phyloP scores from a whole-genome alignment of 2,329 filamentous ascomycete species.

The Fusarium sarcochroum region DNA sequence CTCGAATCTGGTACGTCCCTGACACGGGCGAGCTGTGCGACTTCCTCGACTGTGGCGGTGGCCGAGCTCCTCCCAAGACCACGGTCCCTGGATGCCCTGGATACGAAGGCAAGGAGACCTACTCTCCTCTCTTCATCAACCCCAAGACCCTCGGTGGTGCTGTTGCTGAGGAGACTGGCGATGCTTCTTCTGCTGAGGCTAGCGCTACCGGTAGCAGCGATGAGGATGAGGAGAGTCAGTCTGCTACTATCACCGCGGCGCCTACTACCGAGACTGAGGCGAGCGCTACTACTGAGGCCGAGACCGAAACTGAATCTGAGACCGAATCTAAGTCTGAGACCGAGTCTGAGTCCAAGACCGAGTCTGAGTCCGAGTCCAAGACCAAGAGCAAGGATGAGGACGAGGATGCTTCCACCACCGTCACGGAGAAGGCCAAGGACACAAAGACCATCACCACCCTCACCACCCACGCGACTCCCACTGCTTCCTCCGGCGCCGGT shows the following conservation, averaged over 20 bases:
- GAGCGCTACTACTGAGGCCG: slow-evolving; percentile 8
- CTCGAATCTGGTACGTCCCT: slow-evolving; percentile 72
- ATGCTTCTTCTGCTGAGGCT: neutral
- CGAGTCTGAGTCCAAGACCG: slow-evolving; percentile 10
- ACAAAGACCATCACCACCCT: slow-evolving; percentile 27
- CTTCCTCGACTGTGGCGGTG: slow-evolving; percentile 76
- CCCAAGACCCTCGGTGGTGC: slow-evolving; percentile 46
- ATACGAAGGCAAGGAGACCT: slow-evolving; percentile 69
- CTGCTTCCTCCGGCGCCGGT: slow-evolving; percentile 21
- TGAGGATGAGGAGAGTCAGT: slow-evolving; percentile 11
- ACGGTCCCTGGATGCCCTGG: slow-evolving; percentile 71
- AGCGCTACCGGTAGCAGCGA: neutral
- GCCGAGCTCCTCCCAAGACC: slow-evolving; percentile 74
- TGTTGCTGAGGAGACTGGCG: slow-evolving; percentile 15
- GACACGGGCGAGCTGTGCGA: slow-evolving; percentile 75
- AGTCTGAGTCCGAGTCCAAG: slow-evolving; percentile 9
- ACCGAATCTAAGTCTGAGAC: neutral
- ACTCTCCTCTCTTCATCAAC: slow-evolving; percentile 65
- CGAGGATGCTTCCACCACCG: slow-evolving; percentile 9
- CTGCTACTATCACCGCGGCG: slow-evolving; percentile 39
- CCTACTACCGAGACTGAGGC: slow-evolving; percentile 29
- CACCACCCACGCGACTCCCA: slow-evolving; percentile 22
- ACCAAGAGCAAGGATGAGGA: slow-evolving; percentile 11
- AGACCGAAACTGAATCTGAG: slow-evolving; percentile 16
- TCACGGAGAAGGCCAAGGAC: slow-evolving; percentile 23